Base-by-base conservation (phyloP, 306 rosid genomes). In the Acmispon strigosus region DNA sequence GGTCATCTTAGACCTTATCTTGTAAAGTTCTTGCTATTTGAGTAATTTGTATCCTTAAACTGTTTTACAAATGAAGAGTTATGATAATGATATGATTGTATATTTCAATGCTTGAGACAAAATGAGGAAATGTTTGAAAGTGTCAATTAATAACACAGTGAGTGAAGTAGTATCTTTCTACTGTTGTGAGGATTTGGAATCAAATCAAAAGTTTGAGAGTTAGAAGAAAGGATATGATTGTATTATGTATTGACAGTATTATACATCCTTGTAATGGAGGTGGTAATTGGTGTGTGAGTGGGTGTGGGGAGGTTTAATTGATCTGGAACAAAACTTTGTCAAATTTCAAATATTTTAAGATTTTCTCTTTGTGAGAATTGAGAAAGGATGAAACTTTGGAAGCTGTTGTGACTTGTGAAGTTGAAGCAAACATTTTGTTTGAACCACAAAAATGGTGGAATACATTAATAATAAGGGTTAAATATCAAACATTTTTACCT, bases 101-200 rank as follows among this genome's bases (percentile, higher is more conserved):
- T 43, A 50, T 49, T 50, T 49, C 66, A 66, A 75, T 55, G 61
- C 55, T 64, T 65, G 67, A 75, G 57, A n/a, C 16, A 16, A 45
- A 8, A n/a, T n/a, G n/a, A n/a, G n/a, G n/a, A n/a, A n/a, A n/a
- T n/a, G n/a, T n/a, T n/a, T n/a, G n/a, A n/a, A n/a, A n/a, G n/a
- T n/a, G n/a, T n/a, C n/a, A n/a, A n/a, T n/a, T n/a, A n/a, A n/a
- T n/a, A n/a, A n/a, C n/a, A n/a, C n/a, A n/a, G n/a, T n/a, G n/a
- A n/a, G n/a, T n/a, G n/a, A n/a, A n/a, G n/a, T n/a, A n/a, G n/a
- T n/a, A n/a, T n/a, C n/a, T n/a, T n/a, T n/a, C n/a, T n/a, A n/a
- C n/a, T n/a, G n/a, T n/a, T n/a, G n/a, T n/a, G 15, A 18, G 63
- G 47, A 50, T 9, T 39, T 62, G 44, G 58, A 66, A 66, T 20